phyloP scores from a whole-genome alignment of 129 eudicot species.

The Centella asiatica region DNA sequence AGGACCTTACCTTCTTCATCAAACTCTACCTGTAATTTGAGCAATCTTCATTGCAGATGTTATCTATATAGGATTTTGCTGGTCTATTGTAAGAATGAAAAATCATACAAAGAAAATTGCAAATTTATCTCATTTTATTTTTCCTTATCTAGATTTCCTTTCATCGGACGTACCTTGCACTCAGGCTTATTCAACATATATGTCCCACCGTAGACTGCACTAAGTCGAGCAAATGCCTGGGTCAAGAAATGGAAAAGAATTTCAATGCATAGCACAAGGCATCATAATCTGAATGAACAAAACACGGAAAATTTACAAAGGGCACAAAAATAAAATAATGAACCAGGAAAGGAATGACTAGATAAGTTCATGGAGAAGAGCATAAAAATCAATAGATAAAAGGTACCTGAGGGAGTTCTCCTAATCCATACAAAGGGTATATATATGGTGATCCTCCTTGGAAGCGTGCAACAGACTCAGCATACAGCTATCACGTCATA shows the following conservation, averaged over 20 bases:
- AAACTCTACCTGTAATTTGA: conserved; percentile 60
- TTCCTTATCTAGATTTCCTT: too few species aligned
- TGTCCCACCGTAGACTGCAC: conserved; percentile 99
- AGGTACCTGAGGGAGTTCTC: conserved; percentile 70
- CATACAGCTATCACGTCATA: conserved; percentile 38
- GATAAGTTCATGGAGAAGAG: neutral
- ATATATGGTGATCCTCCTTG: conserved; percentile 79
- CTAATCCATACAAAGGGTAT: conserved; percentile 62
- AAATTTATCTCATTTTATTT: too few species aligned
- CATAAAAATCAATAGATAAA: neutral
- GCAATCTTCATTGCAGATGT: neutral
- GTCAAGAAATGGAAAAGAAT: conserved; percentile 6
- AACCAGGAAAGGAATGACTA: neutral
- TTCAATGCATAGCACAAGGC: neutral
- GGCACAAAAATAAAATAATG: neutral
- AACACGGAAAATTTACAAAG: neutral
- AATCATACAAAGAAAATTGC: too few species aligned
- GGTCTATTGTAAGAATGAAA: neutral
- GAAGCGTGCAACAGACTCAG: conserved; percentile 67
- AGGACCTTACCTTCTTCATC: conserved; percentile 78
- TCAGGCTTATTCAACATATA: conserved; percentile 94
- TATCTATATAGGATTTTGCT: neutral
- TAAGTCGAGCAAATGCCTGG: conserved; percentile 93
- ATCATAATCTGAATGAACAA: neutral
- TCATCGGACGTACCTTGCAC: conserved; percentile 89